A percentile compares a stretch with the other conserved stretches of the same genome.
These are phyloP conservation scores for Sherardia arvensis DNA, from an alignment of 257 asterid genomes.

Conservation along the genomic window DNA sequence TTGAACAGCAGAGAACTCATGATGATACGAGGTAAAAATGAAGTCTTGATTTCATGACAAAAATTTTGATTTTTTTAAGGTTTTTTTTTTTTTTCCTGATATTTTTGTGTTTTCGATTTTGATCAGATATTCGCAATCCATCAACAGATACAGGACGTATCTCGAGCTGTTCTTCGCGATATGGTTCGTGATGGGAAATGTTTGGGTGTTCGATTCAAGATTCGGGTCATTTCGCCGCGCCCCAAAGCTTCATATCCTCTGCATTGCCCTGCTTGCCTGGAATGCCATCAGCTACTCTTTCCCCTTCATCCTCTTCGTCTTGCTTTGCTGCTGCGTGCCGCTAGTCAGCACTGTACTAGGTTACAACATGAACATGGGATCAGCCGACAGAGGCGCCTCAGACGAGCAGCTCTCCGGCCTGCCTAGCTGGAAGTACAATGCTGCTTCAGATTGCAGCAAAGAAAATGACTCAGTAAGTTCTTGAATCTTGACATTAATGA, in stretches of 20 bases:
- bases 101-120: background rate
- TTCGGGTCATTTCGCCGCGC: conserved; percentile 57
- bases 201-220: conserved; percentile 84
- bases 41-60: background rate
- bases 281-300: conserved; percentile 87
- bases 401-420: conserved; percentile 63
- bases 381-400: conserved; percentile 64
- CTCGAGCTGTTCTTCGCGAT: conserved; percentile 76
- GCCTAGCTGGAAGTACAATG: conserved; percentile 54
- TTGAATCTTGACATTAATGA: too few relatives aligned
- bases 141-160: conserved; percentile 50
- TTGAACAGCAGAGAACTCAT: conserved; percentile 58
- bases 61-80: background rate
- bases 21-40: conserved; percentile 74
- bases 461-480: conserved; percentile 44
- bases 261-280: conserved; percentile 75
- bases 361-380: conserved; percentile 77
- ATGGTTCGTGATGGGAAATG: conserved; percentile 97
- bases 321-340: conserved; percentile 85
- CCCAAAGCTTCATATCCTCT: conserved; percentile 75
- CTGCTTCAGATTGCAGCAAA: conserved; percentile 12
- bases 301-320: conserved; percentile 69
- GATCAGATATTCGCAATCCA: conserved; percentile 39
- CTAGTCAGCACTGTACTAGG: conserved; percentile 60
- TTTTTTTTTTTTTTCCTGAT: too few relatives aligned